Evolutionary conservation across 169 alveolate species (phyloP).

Genomic region (Plasmodium cynomolgi): DNA sequence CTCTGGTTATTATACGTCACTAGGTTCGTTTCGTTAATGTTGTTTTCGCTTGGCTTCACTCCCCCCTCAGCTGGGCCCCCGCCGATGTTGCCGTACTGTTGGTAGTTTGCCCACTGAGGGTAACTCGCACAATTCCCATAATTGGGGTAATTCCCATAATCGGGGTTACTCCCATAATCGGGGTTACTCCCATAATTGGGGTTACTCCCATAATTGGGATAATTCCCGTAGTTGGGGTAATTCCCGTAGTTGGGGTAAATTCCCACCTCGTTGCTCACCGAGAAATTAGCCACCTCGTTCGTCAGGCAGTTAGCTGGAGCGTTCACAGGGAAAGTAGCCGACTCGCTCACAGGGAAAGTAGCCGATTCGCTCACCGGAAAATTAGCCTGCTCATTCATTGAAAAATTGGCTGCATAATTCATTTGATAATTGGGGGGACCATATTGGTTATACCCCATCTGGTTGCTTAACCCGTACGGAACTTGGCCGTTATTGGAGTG

Average conservation of each 20-base stretch:
- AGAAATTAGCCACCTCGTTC: not conserved
- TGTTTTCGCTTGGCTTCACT: not conserved
- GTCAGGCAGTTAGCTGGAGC: not conserved
- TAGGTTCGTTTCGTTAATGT: slow-evolving; percentile 30
- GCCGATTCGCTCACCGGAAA: not conserved
- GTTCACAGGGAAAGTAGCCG: not conserved
- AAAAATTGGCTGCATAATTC: not conserved
- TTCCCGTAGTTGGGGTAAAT: not conserved
- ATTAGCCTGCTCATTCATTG: no score
- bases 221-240: not conserved
- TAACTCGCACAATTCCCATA: not conserved
- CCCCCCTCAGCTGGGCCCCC: not conserved
- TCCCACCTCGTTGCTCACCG: not conserved
- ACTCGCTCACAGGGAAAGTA: not conserved
- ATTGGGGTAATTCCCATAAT: not conserved
- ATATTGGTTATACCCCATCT: slow-evolving; percentile 3
- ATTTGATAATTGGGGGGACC: not conserved
- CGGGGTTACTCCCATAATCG: not conserved
- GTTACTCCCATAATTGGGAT: not conserved
- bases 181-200: not conserved
- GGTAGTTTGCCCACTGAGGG: not conserved
- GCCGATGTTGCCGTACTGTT: not conserved
- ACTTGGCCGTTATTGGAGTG: not conserved
- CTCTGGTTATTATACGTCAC: slow-evolving; percentile 38
- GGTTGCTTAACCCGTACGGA: not conserved